Percentiles rank a stretch among this genome's conserved stretches.
phyloP scores from a whole-genome alignment of 1,284 basidiomycete species.

The Pyrrhoderma lamaoense region DNA sequence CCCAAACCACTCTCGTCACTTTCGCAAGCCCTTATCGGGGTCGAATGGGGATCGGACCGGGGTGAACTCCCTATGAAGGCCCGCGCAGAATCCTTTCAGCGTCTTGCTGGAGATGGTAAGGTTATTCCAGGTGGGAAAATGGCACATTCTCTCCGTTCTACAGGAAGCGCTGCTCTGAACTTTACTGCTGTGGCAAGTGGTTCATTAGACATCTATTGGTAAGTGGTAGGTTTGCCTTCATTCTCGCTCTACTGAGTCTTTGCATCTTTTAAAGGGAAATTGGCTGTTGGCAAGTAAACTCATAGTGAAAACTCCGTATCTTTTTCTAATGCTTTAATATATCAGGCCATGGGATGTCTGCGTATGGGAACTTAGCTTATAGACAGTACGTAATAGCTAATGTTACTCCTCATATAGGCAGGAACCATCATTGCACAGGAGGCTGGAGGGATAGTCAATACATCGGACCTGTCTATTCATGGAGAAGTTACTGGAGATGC shows the following conservation, averaged over 20 bases:
- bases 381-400: background rate
- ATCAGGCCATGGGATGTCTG: conserved; percentile 84
- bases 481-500: conserved; percentile 39
- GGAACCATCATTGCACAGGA: conserved; percentile 92
- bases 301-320: background rate
- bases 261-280: conserved; percentile 63
- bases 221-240: conserved; percentile 22
- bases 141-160: conserved; percentile 78
- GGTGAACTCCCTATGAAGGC: conserved; percentile 46
- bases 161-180: conserved; percentile 85
- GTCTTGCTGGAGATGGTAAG: conserved; percentile 69
- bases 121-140: conserved; percentile 68
- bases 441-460: conserved; percentile 75
- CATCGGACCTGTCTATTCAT: conserved; percentile 47
- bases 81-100: conserved; percentile 68
- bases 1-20: conserved; percentile 70
- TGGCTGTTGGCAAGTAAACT: conserved; percentile 70
- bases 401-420: conserved; percentile 38
- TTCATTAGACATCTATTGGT: conserved; percentile 80
- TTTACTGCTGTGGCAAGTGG: conserved; percentile 81
- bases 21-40: conserved; percentile 75
- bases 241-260: background rate
- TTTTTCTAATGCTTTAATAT: no score
- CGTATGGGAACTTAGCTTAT: conserved; percentile 33
- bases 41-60: conserved; percentile 92